These are phyloP conservation scores for Colletotrichum filicis DNA, from an alignment of 2,329 filamentous ascomycete genomes.

Conservation along the genomic window DNA sequence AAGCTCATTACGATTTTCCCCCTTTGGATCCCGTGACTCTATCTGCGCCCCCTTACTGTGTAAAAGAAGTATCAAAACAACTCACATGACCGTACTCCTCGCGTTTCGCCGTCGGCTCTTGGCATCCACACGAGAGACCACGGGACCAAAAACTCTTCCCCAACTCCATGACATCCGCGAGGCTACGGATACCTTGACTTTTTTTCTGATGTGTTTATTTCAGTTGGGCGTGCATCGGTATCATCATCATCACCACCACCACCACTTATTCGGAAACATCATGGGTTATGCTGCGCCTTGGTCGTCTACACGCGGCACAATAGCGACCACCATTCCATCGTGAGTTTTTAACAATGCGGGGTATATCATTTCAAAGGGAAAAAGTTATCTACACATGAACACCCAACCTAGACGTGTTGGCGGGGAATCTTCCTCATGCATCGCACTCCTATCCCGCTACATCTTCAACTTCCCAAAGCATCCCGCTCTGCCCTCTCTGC, in stretches of 20 bases:
- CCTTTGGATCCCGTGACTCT: not conserved
- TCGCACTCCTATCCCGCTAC: too few relatives aligned
- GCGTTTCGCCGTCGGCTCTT: conserved; percentile 26
- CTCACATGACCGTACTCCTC: conserved; percentile 21
- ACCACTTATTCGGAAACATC: not conserved
- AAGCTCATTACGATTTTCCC: not conserved
- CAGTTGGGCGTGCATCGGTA: too few relatives aligned
- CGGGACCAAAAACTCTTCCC: not conserved
- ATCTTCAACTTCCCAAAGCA: too few relatives aligned
- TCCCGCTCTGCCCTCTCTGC: too few relatives aligned
- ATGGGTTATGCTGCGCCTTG: not conserved
- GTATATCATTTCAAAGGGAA: not conserved
- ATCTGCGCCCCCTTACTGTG: not conserved
- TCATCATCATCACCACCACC: not conserved
- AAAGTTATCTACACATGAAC: not conserved
- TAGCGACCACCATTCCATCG: too few relatives aligned
- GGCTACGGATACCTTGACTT: conserved; percentile 18
- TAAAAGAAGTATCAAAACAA: conserved; percentile 8
- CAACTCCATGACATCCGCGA: conserved; percentile 17
- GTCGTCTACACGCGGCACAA: conserved; percentile 1
- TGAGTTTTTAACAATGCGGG: not conserved
- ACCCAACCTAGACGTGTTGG: too few relatives aligned
- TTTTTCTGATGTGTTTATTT: not conserved
- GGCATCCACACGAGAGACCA: conserved; percentile 2
- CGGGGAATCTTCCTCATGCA: too few relatives aligned